Conservation (phyloP, 2,329 filamentous ascomycete species). For the Verticillium nubilum region DNA sequence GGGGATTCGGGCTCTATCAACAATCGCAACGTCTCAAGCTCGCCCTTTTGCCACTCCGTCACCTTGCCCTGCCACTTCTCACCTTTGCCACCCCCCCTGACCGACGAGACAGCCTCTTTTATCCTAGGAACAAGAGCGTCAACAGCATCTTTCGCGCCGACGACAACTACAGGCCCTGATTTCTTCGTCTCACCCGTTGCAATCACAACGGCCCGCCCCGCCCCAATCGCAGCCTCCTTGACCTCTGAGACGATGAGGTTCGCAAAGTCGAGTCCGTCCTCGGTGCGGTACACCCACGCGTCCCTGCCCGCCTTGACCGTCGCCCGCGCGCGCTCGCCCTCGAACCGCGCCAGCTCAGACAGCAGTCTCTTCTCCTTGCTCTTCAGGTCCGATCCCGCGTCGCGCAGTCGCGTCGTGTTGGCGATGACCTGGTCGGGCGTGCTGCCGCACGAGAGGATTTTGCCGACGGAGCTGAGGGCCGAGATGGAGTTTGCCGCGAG, state of each 20-base stretch:
- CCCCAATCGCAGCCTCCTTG: constrained; percentile 12
- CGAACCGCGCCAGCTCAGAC: constrained; percentile 20
- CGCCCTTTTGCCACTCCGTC: constrained; percentile 17
- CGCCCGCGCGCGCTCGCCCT: constrained; percentile 15
- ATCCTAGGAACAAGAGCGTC: constrained; percentile 11
- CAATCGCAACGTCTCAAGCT: constrained; percentile 15
- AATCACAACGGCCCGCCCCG: constrained; percentile 12
- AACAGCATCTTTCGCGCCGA: constrained; percentile 16
- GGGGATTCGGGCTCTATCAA: constrained; percentile 1
- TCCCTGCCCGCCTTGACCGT: constrained; percentile 12
- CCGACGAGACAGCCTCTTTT: constrained; percentile 12
- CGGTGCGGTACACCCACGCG: constrained; percentile 17
- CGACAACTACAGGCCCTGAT: constrained; percentile 17
- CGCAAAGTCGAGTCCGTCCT: constrained; percentile 21
- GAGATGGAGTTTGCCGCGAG: constrained; percentile 15
- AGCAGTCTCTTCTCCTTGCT: constrained; percentile 20
- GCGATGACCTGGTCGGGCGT: constrained; percentile 15
- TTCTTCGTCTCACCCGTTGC: constrained; percentile 19
- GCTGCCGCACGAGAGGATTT: constrained; percentile 17
- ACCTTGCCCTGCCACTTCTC: constrained; percentile 28
- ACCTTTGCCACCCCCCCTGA: constrained; percentile 22
- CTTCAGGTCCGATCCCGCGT: constrained; percentile 14
- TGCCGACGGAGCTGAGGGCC: constrained; percentile 17
- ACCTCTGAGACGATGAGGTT: constrained; percentile 20
- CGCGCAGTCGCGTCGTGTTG: constrained; percentile 8